Evolutionary conservation across 2,329 filamentous ascomycete genomes (phyloP), one percentile per base, ranked within the genome.

Genomic region (Ustulina deusta): DNA sequence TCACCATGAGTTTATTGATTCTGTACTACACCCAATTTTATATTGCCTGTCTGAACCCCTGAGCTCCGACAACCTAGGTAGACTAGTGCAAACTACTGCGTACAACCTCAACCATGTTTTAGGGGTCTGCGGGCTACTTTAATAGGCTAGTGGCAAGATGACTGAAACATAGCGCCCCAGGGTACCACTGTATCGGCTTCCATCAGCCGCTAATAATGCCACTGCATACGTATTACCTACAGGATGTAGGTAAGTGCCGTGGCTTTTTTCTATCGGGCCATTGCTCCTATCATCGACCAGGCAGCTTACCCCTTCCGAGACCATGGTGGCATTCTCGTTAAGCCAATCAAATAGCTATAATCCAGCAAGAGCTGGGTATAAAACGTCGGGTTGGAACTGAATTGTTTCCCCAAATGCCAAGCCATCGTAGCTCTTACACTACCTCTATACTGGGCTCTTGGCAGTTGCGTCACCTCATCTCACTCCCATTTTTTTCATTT

Each of bases 111-210:
- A 49, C 61, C 9, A 6, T 54, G 54, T 52, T 54, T 58, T 38
- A 38, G 36, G 62, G 38, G 29, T 46, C 34, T 38, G 46, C 48
- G 27, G 34, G 27, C 38, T 48, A 25, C 42, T 54, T 9, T 34
- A 27, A 61, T 63, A 56, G 60, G 63, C n/a, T 42, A 40, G n/a
- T 22, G 42, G 48, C 6, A 32, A 46, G 5, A 20, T 67, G 58
- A 61, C 65, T 70, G 68, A 70, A 68, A 70, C 68, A 48, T 70
- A 68, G 68, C 65, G 62, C 49, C 15, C 25, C 36, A 38, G 32
- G 51, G 11, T 36, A 55, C 51, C 51, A 38, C 61, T 55, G 61
- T 46, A 32, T 51, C 20, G 52, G 51, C 38, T 48, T 65, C 27
- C 51, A 40, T 56, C 27, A 48, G 51, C 56, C 61, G 42, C 58